A percentile compares a stretch with the other conserved stretches of the same genome.
Evolutionary conservation across 129 eudicot species (phyloP).

Genomic region (Mikania micrantha): DNA sequence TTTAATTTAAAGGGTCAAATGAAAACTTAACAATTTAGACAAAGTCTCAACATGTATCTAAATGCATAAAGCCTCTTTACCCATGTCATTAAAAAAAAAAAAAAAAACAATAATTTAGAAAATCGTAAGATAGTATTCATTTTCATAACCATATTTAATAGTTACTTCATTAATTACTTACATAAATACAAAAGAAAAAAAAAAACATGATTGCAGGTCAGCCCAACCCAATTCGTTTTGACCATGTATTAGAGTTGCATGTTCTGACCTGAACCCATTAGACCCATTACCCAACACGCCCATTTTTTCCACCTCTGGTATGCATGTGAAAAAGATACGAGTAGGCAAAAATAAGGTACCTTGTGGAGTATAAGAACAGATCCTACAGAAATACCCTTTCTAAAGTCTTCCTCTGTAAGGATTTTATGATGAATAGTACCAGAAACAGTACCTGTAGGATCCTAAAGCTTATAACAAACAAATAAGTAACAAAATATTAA

Average conservation of each 20-base stretch:
- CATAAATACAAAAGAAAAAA: background rate
- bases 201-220: background rate
- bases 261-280: background rate
- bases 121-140: background rate
- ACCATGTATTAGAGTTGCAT: background rate
- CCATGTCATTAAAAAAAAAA: background rate
- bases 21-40: background rate
- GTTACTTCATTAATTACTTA: background rate
- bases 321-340: background rate
- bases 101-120: background rate
- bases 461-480: conserved; percentile 36
- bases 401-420: conserved; percentile 44
- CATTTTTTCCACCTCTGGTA: background rate
- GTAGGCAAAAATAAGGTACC: conserved; percentile 33
- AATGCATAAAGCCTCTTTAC: background rate
- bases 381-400: conserved; percentile 48
- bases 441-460: conserved; percentile 65
- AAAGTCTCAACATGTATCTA: background rate
- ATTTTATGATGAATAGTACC: conserved; percentile 75
- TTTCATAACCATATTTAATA: background rate
- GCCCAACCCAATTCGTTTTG: background rate
- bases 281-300: background rate
- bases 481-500: conserved; percentile 15
- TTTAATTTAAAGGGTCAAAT: background rate
- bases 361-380: conserved; percentile 62